phyloP scores from a whole-genome alignment of 1,139 yeast species.

The Saccharomyces hybrid region DNA sequence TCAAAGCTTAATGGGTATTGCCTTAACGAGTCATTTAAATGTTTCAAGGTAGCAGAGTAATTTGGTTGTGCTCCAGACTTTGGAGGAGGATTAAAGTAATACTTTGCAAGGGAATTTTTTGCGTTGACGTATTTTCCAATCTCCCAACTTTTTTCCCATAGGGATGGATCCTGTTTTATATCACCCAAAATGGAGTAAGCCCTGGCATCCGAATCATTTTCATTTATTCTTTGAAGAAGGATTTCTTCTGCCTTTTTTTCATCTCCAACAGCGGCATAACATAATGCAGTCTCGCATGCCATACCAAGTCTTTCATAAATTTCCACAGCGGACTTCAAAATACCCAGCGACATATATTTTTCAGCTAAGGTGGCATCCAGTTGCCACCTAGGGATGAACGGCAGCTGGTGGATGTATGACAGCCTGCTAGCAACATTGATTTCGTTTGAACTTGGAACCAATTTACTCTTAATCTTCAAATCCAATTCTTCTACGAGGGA shows the following conservation, averaged over 20 bases:
- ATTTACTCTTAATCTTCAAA: conserved; percentile 51
- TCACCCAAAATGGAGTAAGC: conserved; percentile 85
- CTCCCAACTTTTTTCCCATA: conserved; percentile 87
- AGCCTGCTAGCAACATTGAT: conserved; percentile 39
- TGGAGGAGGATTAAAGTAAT: conserved; percentile 59
- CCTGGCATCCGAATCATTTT: conserved; percentile 70
- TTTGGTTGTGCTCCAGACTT: conserved; percentile 46
- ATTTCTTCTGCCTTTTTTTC: conserved; percentile 58
- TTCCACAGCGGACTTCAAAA: conserved; percentile 78
- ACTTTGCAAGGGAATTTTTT: conserved; percentile 72
- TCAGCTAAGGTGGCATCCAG: conserved; percentile 81
- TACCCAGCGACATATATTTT: conserved; percentile 79
- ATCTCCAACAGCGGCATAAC: conserved; percentile 81
- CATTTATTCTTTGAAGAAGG: conserved; percentile 45
- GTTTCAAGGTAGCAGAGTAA: conserved; percentile 48
- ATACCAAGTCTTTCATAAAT: conserved; percentile 75
- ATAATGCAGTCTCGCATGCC: conserved; percentile 79
- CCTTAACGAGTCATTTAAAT: conserved; percentile 66
- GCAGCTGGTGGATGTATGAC: conserved; percentile 63
- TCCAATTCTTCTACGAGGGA: conserved; percentile 87
- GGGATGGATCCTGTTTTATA: conserved; percentile 61
- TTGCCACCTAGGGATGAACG: conserved; percentile 78
- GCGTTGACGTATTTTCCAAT: conserved; percentile 78
- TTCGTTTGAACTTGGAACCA: conserved; percentile 47
- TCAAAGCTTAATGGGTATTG: conserved; percentile 72